Percentiles rank a stretch among this genome's conserved stretches.
Conservation (phyloP, 352 stramenopile species). For the Phytopythium litorale region DNA sequence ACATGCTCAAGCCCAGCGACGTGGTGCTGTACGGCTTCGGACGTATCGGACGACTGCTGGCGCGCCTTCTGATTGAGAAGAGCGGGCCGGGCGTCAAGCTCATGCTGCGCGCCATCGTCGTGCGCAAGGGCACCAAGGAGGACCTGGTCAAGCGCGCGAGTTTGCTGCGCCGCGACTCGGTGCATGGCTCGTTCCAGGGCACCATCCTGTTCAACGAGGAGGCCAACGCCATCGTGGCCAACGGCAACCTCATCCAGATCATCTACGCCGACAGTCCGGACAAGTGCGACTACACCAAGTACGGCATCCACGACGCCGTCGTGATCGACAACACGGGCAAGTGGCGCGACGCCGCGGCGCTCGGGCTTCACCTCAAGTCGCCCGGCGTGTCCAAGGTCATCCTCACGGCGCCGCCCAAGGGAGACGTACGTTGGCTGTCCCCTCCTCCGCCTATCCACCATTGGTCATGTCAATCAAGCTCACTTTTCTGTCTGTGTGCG, state of each 20-base stretch:
- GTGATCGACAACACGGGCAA: conserved; percentile 90
- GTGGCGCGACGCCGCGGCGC: conserved; percentile 64
- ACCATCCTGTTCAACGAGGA: conserved; percentile 85
- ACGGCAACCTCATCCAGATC: conserved; percentile 87
- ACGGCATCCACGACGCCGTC: conserved; percentile 83
- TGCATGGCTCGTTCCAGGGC: conserved; percentile 80
- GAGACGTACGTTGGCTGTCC: conserved; percentile 18
- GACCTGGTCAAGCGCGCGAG: conserved; percentile 81
- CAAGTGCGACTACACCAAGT: conserved; percentile 86
- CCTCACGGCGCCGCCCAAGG: conserved; percentile 73
- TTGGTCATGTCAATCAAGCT: too few species aligned
- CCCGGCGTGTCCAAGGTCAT: conserved; percentile 80
- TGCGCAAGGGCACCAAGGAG: conserved; percentile 80
- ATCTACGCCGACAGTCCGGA: conserved; percentile 81
- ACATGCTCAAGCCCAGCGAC: conserved; percentile 64
- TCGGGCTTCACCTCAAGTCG: conserved; percentile 73
- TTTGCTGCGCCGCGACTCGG: conserved; percentile 82
- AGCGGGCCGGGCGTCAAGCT: conserved; percentile 82
- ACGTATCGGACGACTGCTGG: conserved; percentile 81
- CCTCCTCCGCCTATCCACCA: too few species aligned
- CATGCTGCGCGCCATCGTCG: conserved; percentile 87
- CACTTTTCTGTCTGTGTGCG: neutral
- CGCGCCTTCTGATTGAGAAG: conserved; percentile 80
- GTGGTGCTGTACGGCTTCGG: conserved; percentile 87
- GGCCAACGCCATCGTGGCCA: conserved; percentile 83